Evolutionary conservation across 192 early-diverging fungal species (phyloP), one percentile per base, ranked within the genome.

Genomic region (Backusella tarrabulga): DNA sequence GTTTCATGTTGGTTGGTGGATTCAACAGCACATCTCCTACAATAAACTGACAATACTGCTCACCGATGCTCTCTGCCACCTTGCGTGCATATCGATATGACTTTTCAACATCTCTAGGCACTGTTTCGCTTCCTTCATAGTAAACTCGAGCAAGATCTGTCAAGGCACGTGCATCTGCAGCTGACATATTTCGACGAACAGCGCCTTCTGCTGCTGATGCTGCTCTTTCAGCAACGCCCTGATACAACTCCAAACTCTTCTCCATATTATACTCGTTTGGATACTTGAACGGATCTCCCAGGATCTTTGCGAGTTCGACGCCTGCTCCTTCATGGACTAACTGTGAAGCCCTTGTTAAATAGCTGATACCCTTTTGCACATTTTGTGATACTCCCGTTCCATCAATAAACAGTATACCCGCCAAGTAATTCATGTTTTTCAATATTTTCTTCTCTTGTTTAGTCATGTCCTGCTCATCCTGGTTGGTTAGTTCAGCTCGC

Each of bases 21-120:
- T 77, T 77, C 14, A 81, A 50, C 7, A 77, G 54, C 6, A 70
- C 54, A 63, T 81, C 80, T 5, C 80, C 80, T 14, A 81, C 76
- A 67, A 81, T 81, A 35, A 69, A 81, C 35, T 81, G 80, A 44
- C 80, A 81, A 52, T 81, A 81, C 52, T 81, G 67, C 23, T 81
- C 80, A 5, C 80, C 80, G 15, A 36, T 66, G 34, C 40, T 50
- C 29, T 81, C 80, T 29, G 80, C 80, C 2, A 77, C 76, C 54
- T 72, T 41, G 19, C 76, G 71, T 0, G 80, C 80, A 74, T 81
- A 81, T 21, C 56, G 44, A 40, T 77, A 81, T 3, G 80, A 76
- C 41, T 73, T 81, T 6, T 81, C 76, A 1, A 77, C 54, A 67
- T 81, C 72, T 56, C 76, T 46, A 17, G 46, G 21, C 7, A 70